phyloP scores from a whole-genome alignment of 2,329 filamentous ascomycete species.

The Alternaria sp. region DNA sequence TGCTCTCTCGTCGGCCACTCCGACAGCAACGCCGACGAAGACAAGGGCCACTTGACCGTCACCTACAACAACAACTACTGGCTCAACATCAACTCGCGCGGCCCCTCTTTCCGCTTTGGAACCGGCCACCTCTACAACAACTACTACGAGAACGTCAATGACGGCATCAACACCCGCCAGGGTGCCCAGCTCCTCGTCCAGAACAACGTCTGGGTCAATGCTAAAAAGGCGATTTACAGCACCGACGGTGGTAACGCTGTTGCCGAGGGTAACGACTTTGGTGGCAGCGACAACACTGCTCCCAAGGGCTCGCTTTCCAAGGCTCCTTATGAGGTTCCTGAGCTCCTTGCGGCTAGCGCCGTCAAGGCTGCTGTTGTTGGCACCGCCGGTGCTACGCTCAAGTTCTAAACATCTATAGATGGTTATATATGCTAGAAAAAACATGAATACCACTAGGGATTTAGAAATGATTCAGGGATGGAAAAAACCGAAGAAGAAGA shows the following conservation, averaged over 20 bases:
- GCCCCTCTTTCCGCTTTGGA: conserved; percentile 71
- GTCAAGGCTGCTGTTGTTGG: conserved; percentile 54
- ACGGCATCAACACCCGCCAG: conserved; percentile 55
- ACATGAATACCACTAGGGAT: too few species aligned
- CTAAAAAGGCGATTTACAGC: conserved; percentile 49
- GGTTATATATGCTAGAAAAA: too few species aligned
- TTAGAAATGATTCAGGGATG: neutral
- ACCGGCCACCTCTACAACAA: conserved; percentile 69
- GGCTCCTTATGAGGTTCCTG: conserved; percentile 48
- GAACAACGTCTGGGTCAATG: conserved; percentile 50
- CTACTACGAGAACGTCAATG: conserved; percentile 52
- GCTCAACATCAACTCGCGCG: conserved; percentile 69
- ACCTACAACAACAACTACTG: conserved; percentile 74
- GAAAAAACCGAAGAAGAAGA: neutral
- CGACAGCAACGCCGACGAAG: conserved; percentile 65
- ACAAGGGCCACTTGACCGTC: conserved; percentile 68
- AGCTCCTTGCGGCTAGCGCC: conserved; percentile 44
- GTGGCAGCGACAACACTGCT: conserved; percentile 45
- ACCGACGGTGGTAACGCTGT: conserved; percentile 51
- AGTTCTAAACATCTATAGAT: conserved; percentile 10
- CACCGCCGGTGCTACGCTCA: conserved; percentile 51
- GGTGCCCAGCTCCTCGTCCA: conserved; percentile 56
- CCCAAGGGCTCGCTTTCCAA: conserved; percentile 44
- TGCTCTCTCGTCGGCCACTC: conserved; percentile 66
- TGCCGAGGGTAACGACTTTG: conserved; percentile 52